Evolutionary conservation across 352 stramenopile species (phyloP).

Genomic region (Pythium coloratum): DNA sequence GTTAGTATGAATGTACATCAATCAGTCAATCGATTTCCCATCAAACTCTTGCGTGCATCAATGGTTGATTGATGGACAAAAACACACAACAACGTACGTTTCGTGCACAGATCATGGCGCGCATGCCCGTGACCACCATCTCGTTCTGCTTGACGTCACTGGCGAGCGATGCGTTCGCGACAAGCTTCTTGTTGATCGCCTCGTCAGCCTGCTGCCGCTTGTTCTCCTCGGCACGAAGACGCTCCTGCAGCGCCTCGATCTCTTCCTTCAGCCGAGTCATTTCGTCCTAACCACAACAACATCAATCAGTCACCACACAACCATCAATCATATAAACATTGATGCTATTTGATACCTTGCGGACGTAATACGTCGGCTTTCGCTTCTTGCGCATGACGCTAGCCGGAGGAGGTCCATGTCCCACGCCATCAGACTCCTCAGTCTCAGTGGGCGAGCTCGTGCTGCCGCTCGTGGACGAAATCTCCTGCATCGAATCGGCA

Average conservation of each 20-base stretch:
- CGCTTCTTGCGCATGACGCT: constrained; percentile 24
- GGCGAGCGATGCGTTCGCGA: constrained; percentile 17
- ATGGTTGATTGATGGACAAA: neutral
- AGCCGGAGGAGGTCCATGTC: neutral
- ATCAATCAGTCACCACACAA: neutral
- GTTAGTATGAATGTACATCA: neutral
- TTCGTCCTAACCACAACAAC: constrained; percentile 3
- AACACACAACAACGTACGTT: constrained; percentile 13
- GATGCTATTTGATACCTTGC: constrained; percentile 3
- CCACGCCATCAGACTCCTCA: constrained; percentile 20
- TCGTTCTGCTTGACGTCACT: constrained; percentile 27
- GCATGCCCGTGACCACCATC: constrained; percentile 21
- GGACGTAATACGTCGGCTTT: constrained; percentile 28
- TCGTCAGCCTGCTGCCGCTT: constrained; percentile 22
- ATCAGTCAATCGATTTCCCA: neutral
- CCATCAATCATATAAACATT: neutral
- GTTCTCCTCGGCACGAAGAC: constrained; percentile 11
- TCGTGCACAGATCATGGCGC: constrained; percentile 23
- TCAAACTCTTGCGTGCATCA: neutral
- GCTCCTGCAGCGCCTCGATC: constrained; percentile 22
- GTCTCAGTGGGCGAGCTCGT: constrained; percentile 16
- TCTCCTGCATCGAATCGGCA: neutral
- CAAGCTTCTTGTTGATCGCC: constrained; percentile 16
- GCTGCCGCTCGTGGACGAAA: constrained; percentile 4
- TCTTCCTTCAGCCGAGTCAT: constrained; percentile 24